Conservation (phyloP, 371 early-diverging fungal genomes). For the Mortierella sp. region DNA sequence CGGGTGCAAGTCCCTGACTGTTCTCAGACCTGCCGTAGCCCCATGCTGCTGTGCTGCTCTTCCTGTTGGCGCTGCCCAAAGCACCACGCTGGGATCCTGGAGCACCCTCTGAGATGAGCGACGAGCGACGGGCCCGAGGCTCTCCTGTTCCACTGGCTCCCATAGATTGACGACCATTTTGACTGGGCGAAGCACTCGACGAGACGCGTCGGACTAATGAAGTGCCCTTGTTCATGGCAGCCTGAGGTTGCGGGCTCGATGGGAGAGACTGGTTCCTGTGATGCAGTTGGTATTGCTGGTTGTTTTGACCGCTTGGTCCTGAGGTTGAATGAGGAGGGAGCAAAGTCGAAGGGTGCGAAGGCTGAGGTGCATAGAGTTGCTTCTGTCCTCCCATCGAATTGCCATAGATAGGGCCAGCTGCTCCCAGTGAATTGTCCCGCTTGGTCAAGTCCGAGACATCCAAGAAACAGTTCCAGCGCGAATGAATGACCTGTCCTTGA, state of each 20-base stretch:
- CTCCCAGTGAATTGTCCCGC: constrained; percentile 57
- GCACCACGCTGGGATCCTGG: constrained; percentile 15
- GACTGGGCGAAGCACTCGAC: constrained; percentile 24
- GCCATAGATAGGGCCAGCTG: constrained; percentile 10
- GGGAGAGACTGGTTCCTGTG: constrained; percentile 47
- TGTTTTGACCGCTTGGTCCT: constrained; percentile 18
- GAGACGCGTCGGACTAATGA: constrained; percentile 38
- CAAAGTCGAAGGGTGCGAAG: constrained; percentile 40
- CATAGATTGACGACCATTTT: constrained; percentile 18
- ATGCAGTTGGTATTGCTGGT: constrained; percentile 42
- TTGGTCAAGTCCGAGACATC: constrained; percentile 70
- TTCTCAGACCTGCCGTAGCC: constrained; percentile 31
- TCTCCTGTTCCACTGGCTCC: constrained; percentile 21
- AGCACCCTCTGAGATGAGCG: constrained; percentile 31
- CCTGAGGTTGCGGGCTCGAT: constrained; percentile 54
- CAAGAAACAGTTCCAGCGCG: constrained; percentile 78
- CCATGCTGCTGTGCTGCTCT: constrained; percentile 39
- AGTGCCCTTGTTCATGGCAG: constrained; percentile 30
- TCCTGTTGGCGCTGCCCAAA: constrained; percentile 18
- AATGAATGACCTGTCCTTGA: constrained; percentile 66
- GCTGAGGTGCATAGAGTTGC: constrained; percentile 45
- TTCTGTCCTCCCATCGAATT: constrained; percentile 37
- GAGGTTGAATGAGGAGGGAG: constrained; percentile 35
- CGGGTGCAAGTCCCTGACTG: constrained; percentile 42
- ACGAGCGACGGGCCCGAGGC: constrained; percentile 22